Percentiles rank a stretch among this genome's conserved stretches.
Conservation (phyloP, 2,329 filamentous ascomycete genomes). For the Colletotrichum nymphaeae region DNA sequence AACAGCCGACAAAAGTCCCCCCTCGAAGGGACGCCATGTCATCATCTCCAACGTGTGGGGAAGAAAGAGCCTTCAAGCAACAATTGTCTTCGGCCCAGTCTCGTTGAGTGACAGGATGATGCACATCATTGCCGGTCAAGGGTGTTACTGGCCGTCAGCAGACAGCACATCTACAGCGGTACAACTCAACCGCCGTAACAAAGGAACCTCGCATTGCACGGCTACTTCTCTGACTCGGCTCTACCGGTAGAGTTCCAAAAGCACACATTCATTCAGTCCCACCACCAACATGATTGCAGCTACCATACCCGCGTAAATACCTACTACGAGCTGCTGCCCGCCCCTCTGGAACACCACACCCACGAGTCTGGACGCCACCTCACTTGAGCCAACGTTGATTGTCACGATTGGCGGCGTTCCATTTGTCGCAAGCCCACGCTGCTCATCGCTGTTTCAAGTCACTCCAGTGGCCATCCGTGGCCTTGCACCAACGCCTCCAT, state of each 20-base stretch:
- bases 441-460: constrained; percentile 23
- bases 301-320: not conserved
- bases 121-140: not conserved
- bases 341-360: not conserved
- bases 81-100: not conserved
- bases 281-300: not conserved
- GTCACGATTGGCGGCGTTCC: constrained; percentile 9
- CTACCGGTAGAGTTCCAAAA: not conserved
- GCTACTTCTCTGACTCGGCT: not conserved
- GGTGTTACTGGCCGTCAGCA: constrained; percentile 1
- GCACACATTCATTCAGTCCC: constrained; percentile 1
- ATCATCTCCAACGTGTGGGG: not conserved
- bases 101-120: not conserved
- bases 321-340: not conserved
- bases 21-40: not conserved
- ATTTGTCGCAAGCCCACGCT: constrained; percentile 2
- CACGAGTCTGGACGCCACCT: constrained; percentile 1
- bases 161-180: constrained; percentile 8
- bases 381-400: not conserved
- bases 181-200: not conserved
- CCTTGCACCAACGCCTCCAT: not conserved
- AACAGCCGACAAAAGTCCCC: constrained; percentile 25
- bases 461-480: not conserved
- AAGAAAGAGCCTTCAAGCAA: not conserved
- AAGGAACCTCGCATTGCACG: not conserved